phyloP scores from a whole-genome alignment of 352 stramenopile species.

The Pelagophyceae sp. region DNA sequence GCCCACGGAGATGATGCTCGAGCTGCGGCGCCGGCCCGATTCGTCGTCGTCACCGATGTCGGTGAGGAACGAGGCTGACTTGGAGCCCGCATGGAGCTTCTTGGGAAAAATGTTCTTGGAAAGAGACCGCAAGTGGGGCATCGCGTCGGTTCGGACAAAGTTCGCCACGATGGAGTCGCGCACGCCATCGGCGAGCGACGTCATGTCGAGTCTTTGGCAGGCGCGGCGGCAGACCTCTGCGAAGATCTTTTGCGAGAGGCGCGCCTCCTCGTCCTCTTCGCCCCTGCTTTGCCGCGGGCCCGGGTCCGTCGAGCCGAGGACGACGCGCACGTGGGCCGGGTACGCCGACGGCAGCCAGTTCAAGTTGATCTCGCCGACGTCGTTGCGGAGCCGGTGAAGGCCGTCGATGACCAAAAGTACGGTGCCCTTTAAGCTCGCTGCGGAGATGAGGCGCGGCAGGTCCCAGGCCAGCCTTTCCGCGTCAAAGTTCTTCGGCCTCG shows the following conservation, averaged over 20 bases:
- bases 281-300: neutral
- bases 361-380: slow-evolving; percentile 70
- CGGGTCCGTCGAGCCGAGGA: slow-evolving; percentile 45
- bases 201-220: slow-evolving; percentile 9
- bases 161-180: slow-evolving; percentile 1
- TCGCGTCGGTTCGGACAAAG: slow-evolving; percentile 8
- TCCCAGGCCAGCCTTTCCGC: slow-evolving; percentile 77
- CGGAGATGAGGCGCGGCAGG: slow-evolving; percentile 73
- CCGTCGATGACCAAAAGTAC: slow-evolving; percentile 79
- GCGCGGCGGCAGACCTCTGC: slow-evolving; percentile 24
- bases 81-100: neutral
- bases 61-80: neutral
- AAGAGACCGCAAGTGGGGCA: too few species aligned
- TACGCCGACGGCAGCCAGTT: slow-evolving; percentile 77
- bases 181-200: neutral
- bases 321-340: slow-evolving; percentile 69
- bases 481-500: slow-evolving; percentile 63
- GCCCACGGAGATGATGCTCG: too few species aligned
- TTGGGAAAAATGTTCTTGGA: too few species aligned
- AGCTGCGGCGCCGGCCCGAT: too few species aligned
- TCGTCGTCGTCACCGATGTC: neutral
- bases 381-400: slow-evolving; percentile 65
- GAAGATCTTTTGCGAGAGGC: slow-evolving; percentile 17
- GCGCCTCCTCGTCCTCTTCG: neutral
- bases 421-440: slow-evolving; percentile 70